phyloP scores from a whole-genome alignment of 2,329 filamentous ascomycete species.

The Cyanodermella asteris region DNA sequence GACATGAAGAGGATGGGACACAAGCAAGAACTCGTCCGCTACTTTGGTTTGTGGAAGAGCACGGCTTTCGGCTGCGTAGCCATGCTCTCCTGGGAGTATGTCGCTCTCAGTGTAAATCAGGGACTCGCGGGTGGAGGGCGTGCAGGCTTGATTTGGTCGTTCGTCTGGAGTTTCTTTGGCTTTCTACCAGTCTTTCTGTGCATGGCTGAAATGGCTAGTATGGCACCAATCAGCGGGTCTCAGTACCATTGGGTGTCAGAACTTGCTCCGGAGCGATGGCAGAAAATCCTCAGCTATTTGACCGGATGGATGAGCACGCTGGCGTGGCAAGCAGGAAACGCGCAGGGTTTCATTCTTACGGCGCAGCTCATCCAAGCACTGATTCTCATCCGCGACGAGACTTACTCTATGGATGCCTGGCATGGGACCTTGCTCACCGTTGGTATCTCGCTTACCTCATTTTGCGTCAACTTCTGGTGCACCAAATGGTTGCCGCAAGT shows the following conservation, averaged over 20 bases:
- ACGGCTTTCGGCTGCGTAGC: too few species aligned
- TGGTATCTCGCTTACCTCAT: slow-evolving; percentile 11
- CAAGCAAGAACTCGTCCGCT: slow-evolving; percentile 1
- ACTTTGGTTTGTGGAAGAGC: too few species aligned
- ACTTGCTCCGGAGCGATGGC: slow-evolving; percentile 1
- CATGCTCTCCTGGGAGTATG: too few species aligned
- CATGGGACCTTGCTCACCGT: slow-evolving; percentile 10
- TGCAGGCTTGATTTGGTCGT: slow-evolving; percentile 12
- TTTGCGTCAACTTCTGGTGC: slow-evolving; percentile 16
- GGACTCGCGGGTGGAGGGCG: slow-evolving; percentile 11
- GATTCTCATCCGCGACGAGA: slow-evolving; percentile 10
- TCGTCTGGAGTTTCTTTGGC: slow-evolving; percentile 10
- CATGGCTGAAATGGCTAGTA: slow-evolving; percentile 15
- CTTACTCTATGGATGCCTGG: slow-evolving; percentile 9
- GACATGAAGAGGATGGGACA: slow-evolving; percentile 4
- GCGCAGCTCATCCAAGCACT: slow-evolving; percentile 13
- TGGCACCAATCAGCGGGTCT: slow-evolving; percentile 8
- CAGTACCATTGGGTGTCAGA: slow-evolving; percentile 9
- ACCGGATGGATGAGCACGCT: slow-evolving; percentile 12
- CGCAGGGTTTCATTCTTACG: slow-evolving; percentile 5
- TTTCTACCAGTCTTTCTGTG: slow-evolving; percentile 14
- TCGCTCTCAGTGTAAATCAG: too few species aligned
- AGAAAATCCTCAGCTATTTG: slow-evolving; percentile 1
- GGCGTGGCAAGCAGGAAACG: slow-evolving; percentile 9
- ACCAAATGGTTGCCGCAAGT: slow-evolving; percentile 14